A percentile compares a stretch with the other conserved stretches of the same genome.
Evolutionary conservation across 2,329 filamentous ascomycete genomes (phyloP).

Genomic region (Leptographium wingfieldii): DNA sequence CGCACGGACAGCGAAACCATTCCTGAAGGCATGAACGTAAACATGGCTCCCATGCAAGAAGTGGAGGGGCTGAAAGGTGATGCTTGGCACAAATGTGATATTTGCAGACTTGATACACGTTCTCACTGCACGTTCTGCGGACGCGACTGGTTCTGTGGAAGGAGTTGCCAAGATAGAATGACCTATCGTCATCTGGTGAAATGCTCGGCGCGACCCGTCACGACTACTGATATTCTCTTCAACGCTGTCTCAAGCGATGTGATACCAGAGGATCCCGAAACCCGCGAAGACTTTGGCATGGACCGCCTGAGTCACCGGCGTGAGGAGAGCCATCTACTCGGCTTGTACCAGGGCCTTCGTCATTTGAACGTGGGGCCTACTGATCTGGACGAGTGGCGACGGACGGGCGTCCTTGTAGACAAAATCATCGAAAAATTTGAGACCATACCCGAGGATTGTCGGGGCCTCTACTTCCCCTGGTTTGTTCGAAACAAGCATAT

Average conservation of each 20-base stretch:
- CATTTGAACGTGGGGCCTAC: neutral
- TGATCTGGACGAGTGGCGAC: neutral
- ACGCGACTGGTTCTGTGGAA: neutral
- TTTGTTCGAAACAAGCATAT: neutral
- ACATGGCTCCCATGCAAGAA: neutral
- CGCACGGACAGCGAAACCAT: neutral
- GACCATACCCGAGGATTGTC: neutral
- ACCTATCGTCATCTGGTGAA: neutral
- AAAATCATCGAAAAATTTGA: neutral
- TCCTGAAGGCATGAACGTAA: neutral
- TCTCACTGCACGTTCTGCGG: neutral
- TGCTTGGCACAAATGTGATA: neutral
- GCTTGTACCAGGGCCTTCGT: neutral
- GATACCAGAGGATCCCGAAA: neutral
- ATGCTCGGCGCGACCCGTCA: neutral
- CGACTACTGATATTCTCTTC: neutral
- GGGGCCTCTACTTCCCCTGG: neutral
- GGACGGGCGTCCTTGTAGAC: neutral
- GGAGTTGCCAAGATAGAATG: neutral
- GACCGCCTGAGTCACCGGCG: neutral
- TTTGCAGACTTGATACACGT: neutral
- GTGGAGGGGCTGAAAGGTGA: too few relatives aligned
- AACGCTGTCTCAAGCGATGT: neutral
- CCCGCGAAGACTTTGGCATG: neutral
- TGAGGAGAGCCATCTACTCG: neutral